Evolutionary conservation across 2,329 filamentous ascomycete genomes (phyloP), one percentile per base, ranked within the genome.

Genomic region (Coccinonectria pachysandricola): DNA sequence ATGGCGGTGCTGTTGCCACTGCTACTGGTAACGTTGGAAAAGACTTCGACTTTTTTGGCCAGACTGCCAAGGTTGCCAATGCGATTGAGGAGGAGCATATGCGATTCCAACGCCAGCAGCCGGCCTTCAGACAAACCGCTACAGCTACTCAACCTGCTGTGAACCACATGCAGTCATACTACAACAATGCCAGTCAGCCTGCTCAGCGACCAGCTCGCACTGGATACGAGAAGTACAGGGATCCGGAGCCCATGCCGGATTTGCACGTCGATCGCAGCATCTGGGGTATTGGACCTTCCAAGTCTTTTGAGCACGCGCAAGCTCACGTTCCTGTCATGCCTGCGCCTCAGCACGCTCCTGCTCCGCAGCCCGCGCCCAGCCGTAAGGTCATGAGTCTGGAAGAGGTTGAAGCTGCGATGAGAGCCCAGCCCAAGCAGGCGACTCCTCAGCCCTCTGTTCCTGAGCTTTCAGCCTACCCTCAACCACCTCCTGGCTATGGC

Each of bases 11-110:
- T 19, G 17, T 7, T 7, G 17, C 17, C 7, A 10, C 53, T 11
- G 49, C 53, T 11, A 40, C 53, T 19, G 56, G 64, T 15, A 64
- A 64, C 8, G 73, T 91, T 32, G 87, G 87, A 49, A 92, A 83
- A 53, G 88, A 98, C 56, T 96, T 96, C 47, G 91, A 98, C 55
- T 98, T 96, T 59, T 93, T 92, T 40, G 87, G 87, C 20, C 78
- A 83, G 48, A 98, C 91, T 6, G 87, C 87, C 31, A 76, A 87
- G 56, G 82, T 94, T 20, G 70, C 86, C 12, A 71, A 78, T 57
- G 86, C 80, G 18, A 81, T 98, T 43, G 81, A 85, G 39, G 86
- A 96, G 56, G 91, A 96, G 59, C 83, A 94, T 50, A 65, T 86
- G 46, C 77, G 86, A 31, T 95, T 79, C 56, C 74, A 72, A 43